Evolutionary conservation across 441 rosid genomes (phyloP), one percentile per base, ranked within the genome.

Genomic region (Pelargonium cotyledonis): DNA sequence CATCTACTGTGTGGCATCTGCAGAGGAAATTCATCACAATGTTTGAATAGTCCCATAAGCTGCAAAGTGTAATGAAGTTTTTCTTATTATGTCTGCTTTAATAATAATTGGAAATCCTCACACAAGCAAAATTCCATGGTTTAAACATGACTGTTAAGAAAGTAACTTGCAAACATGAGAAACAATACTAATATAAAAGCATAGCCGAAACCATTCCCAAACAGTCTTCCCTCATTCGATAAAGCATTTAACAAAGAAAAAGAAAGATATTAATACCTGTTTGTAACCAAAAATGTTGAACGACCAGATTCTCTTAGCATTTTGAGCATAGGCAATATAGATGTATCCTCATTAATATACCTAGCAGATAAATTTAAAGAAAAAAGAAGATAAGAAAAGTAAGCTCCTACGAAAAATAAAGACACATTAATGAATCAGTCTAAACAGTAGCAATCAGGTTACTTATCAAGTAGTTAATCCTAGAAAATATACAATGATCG

Each of bases 41-140:
- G 75, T 89, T 90, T 60, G 99, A 90, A 70, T 95, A 95, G 84
- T 95, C 99, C 99, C 99, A 95, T 75, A 95, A 85, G 79, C 99
- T 95, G 93, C 87, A 84, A 81, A 55, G 75, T 67, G 26, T 44
- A 74, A 55, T 18, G 1, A 7, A 6, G 8, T 8, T 55, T 35
- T n/a, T 44, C 53, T 65, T 1, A 61, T 6, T 8, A 7, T 23
- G 35, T 4, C 38, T 35, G 35, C 35, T 62, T 29, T 23, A 23
- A 12, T 2, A 62, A 26, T 62, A 9, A 11, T 19, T 21, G 6
- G 65, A 55, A 55, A 55, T 55, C 61, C 23, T 55, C 60, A 35
- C 38, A 35, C 38, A 35, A 35, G 38, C 38, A 35, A 35, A 35
- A 35, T 35, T 35, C 38, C 4, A 35, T 5, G 15, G 7, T 15